phyloP scores from a whole-genome alignment of 139 green algal genomes.

The Eudorina sp. region DNA sequence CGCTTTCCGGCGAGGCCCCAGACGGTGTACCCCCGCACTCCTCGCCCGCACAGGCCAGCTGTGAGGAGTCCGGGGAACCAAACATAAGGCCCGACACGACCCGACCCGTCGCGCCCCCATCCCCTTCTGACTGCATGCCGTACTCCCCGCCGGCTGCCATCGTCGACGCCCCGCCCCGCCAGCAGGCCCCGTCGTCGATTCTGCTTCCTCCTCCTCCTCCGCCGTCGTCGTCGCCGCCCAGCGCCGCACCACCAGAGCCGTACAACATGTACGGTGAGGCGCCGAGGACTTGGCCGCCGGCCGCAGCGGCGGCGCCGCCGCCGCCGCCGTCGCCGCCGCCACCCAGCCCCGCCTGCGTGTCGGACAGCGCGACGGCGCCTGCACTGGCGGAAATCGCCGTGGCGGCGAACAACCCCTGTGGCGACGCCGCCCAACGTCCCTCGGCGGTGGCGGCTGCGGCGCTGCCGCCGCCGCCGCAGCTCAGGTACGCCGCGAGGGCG shows the following conservation, averaged over 20 bases:
- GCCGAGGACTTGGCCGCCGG: background rate
- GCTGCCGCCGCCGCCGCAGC: background rate
- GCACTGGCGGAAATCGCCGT: background rate
- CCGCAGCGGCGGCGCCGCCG: background rate
- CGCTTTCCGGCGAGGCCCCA: background rate
- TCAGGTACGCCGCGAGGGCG: slow-evolving; percentile 16
- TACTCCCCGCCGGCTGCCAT: background rate
- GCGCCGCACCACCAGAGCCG: background rate
- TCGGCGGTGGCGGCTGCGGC: too few relatives aligned
- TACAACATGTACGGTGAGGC: slow-evolving; percentile 4
- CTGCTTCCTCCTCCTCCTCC: background rate
- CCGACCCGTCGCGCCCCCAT: too few relatives aligned
- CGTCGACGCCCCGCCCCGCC: background rate
- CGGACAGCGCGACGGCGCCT: background rate
- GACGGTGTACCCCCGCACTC: too few relatives aligned
- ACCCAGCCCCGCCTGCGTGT: background rate
- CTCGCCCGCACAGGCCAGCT: too few relatives aligned
- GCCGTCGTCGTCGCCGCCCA: background rate
- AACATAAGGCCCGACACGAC: too few relatives aligned
- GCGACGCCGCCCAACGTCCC: background rate
- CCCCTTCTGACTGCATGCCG: background rate
- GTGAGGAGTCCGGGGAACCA: too few relatives aligned
- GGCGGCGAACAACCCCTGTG: background rate
- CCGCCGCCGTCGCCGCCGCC: background rate
- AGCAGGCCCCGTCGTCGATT: too few relatives aligned